phyloP scores from a whole-genome alignment of 306 rosid species.

The Quercus engelmannii region DNA sequence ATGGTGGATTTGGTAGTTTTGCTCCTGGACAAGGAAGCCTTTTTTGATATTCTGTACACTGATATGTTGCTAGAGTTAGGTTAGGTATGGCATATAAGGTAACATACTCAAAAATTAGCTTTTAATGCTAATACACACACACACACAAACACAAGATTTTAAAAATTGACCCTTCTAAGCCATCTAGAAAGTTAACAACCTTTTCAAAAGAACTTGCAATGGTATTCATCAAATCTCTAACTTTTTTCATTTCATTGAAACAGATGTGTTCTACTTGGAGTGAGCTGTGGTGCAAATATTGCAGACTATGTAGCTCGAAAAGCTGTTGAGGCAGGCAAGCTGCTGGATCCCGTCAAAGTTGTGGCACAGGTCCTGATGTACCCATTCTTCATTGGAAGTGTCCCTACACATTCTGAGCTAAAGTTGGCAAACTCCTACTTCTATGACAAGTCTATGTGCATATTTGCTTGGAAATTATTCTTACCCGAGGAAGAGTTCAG shows the following conservation, averaged over 20 bases:
- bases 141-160: no score
- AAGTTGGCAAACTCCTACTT: conserved; percentile 92
- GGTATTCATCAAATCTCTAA: conserved; percentile 17
- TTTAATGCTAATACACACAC: neutral
- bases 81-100: neutral
- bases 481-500: conserved; percentile 79
- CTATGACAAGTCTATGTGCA: conserved; percentile 91
- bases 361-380: conserved; percentile 89
- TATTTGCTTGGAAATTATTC: conserved; percentile 90
- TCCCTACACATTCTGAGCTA: conserved; percentile 89
- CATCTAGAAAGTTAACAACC: neutral
- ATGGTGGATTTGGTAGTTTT: conserved; percentile 3
- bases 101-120: neutral
- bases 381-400: conserved; percentile 82
- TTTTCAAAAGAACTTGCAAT: neutral
- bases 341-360: conserved; percentile 89
- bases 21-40: conserved; percentile 9
- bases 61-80: conserved; percentile 5
- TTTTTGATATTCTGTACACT: neutral
- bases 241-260: conserved; percentile 20
- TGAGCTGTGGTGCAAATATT: conserved; percentile 97
- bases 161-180: conserved; percentile 3
- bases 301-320: conserved; percentile 87
- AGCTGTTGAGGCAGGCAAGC: conserved; percentile 88
- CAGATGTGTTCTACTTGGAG: conserved; percentile 97